Percentiles rank a stretch among this genome's conserved stretches.
Conservation (phyloP, 495 filamentous ascomycete genomes). For the Aspergillus asperescens region DNA sequence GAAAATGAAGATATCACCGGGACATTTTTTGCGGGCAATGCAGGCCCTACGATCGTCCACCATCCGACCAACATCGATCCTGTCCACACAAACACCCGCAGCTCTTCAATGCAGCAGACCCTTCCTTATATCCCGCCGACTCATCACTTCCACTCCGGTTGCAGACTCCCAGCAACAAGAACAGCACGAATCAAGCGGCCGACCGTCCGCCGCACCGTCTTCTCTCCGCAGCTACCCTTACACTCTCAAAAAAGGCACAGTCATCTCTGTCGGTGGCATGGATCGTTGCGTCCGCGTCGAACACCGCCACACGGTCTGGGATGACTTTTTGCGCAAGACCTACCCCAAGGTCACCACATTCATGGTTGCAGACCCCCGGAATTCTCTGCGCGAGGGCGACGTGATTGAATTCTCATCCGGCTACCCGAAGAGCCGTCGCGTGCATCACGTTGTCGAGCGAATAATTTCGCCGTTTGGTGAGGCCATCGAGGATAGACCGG, state of each 20-base stretch:
- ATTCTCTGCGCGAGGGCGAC: constrained; percentile 70
- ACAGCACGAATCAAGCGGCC: constrained; percentile 6
- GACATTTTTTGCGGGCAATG: constrained; percentile 33
- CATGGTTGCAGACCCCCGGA: constrained; percentile 70
- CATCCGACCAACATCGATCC: constrained; percentile 23
- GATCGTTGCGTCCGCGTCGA: constrained; percentile 39
- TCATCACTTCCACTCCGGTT: constrained; percentile 18
- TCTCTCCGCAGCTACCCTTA: constrained; percentile 40
- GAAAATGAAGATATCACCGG: constrained; percentile 28
- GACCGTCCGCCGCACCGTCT: constrained; percentile 12
- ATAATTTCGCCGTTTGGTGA: constrained; percentile 70
- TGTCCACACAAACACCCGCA: constrained; percentile 21
- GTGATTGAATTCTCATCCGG: constrained; percentile 71
- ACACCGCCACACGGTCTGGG: constrained; percentile 34
- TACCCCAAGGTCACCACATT: constrained; percentile 37
- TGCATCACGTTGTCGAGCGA: constrained; percentile 70
- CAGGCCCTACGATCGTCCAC: constrained; percentile 34
- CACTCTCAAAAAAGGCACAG: constrained; percentile 38
- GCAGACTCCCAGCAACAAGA: constrained; percentile 10
- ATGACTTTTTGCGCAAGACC: constrained; percentile 37
- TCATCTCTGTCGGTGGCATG: constrained; percentile 43
- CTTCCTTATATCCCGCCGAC: constrained; percentile 13
- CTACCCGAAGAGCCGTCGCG: constrained; percentile 56
- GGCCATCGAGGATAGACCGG: constrained; percentile 55
- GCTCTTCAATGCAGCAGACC: constrained; percentile 20